Conservation (phyloP, 164 flowering plant species). For the Vitis amurensis region DNA sequence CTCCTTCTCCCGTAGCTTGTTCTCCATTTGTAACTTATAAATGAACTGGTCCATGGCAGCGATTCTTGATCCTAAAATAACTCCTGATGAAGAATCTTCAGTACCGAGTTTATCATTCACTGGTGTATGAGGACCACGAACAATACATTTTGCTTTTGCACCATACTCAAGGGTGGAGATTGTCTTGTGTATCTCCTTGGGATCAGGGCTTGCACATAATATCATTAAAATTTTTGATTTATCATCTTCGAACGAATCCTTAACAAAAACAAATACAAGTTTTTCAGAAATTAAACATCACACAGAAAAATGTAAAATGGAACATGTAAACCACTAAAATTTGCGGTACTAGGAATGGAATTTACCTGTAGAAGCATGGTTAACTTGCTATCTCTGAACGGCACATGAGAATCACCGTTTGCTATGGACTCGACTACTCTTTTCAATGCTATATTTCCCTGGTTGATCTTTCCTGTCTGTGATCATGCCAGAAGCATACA, state of each 20-base stretch:
- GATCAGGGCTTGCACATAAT: conserved; percentile 94
- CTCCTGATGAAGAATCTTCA: conserved; percentile 69
- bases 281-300: background rate
- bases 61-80: conserved; percentile 70
- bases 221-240: conserved; percentile 93
- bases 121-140: conserved; percentile 88
- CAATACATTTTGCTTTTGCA: conserved; percentile 97
- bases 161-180: conserved; percentile 95
- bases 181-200: conserved; percentile 91
- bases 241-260: conserved; percentile 99
- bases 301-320: background rate
- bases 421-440: conserved; percentile 98
- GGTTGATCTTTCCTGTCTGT: conserved; percentile 96
- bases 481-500: conserved; percentile 13
- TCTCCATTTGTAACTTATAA: conserved; percentile 78
- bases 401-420: conserved; percentile 96
- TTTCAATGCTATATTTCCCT: conserved; percentile 91
- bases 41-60: conserved; percentile 97
- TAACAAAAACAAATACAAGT: conserved; percentile 2
- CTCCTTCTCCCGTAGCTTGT: conserved; percentile 77
- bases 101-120: conserved; percentile 51
- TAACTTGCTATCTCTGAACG: conserved; percentile 94
- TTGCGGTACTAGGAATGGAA: background rate
- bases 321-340: background rate
- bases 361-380: conserved; percentile 97